Evolutionary conservation across 2,329 filamentous ascomycete genomes (phyloP), one percentile per base, ranked within the genome.

Genomic region (Claviceps sp.): DNA sequence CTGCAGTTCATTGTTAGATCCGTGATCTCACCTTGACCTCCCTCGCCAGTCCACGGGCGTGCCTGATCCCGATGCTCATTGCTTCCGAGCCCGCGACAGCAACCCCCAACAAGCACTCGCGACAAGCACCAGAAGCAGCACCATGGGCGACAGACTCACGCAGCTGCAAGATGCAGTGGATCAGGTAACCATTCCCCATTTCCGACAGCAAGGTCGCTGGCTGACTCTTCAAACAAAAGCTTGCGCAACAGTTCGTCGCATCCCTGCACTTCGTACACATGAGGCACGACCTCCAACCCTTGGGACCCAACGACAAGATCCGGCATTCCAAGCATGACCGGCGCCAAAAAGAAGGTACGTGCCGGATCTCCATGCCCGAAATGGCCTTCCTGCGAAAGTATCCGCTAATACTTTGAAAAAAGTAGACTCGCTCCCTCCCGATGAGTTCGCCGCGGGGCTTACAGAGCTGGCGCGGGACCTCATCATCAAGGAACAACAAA

Each of bases 91-190:
- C 7, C 5, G 6, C 30, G 30, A 34, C 30, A 34, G 30, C 10
- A 34, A 11, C 30, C 10, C 30, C 30, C 30, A 34, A 34, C 30
- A 34, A 34, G 24, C 4, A 14, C 45, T 10, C 17, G 30, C 45
- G 30, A 39, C n/a, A 5, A 47, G n/a, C 34, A 14, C 37, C 39
- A 22, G 43, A 34, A 34, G 19, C 37, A 16, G 17, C 56, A 67
- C 57, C 6, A 89, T 89, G 82, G 77, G 78, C 30, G 88, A 94
- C 64, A 76, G 84, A 56, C 75, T 94, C 53, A 91, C 88, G 1
- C 87, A 93, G 66, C 74, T 93, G 53, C 88, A 94, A 68, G 87
- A 93, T 71, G 84, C 86, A 67, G 80, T 91, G 55, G 87, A 93
- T 62, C 82, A 89, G 76, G 87, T 87, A 70, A 38, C 6, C 2